phyloP scores from a whole-genome alignment of 1,284 basidiomycete species.

The Exobasidium cylindrosporum region DNA sequence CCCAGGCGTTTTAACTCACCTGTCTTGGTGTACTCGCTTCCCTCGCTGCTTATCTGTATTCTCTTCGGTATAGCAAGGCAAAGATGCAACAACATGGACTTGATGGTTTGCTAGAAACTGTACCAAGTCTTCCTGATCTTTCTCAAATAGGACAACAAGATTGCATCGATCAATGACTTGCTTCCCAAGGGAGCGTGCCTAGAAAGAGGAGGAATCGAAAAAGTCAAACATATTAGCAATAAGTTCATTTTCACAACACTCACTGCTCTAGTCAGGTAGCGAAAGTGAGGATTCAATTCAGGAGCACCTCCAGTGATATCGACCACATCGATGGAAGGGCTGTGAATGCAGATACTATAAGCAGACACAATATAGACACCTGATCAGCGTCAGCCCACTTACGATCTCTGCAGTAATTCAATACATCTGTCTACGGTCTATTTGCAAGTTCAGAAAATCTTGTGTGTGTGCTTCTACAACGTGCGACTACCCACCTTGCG shows the following conservation, averaged over 20 bases:
- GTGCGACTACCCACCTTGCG: neutral
- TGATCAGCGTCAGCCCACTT: no score
- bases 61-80: slow-evolving; percentile 7
- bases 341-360: neutral
- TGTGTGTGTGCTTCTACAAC: neutral
- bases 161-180: slow-evolving; percentile 10
- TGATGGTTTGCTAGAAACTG: slow-evolving; percentile 1
- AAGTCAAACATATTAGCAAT: neutral
- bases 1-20: neutral
- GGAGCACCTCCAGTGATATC: slow-evolving; percentile 7
- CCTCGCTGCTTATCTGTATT: slow-evolving; percentile 5
- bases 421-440: slow-evolving; percentile 3
- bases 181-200: slow-evolving; percentile 1
- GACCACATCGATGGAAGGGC: neutral
- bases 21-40: slow-evolving; percentile 7
- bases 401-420: slow-evolving; percentile 1
- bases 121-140: neutral
- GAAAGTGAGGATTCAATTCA: slow-evolving; percentile 6
- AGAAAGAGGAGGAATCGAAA: neutral
- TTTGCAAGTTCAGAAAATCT: no score
- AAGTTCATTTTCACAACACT: neutral
- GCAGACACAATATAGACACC: no score
- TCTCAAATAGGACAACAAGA: slow-evolving; percentile 6
- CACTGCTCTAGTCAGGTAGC: neutral
- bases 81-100: slow-evolving; percentile 2